A percentile compares a stretch with the other conserved stretches of the same genome.
Evolutionary conservation across 495 filamentous ascomycete genomes (phyloP).

Genomic region (Penicillium mononematosum): DNA sequence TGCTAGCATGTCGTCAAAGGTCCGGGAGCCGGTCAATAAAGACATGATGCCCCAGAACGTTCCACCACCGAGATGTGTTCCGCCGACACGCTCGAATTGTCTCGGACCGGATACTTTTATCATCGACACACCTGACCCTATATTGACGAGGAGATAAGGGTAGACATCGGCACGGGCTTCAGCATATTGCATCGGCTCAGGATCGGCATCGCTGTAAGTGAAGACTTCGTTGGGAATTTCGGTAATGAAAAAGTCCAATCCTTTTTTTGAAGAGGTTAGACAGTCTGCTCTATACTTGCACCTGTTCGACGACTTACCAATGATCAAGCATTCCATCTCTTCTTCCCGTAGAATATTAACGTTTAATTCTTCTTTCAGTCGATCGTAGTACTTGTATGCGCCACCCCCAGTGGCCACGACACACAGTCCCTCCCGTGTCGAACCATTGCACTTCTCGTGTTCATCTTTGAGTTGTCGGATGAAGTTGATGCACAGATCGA

Average conservation of each 20-base stretch:
- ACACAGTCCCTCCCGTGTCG: constrained; percentile 62
- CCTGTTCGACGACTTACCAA: constrained; percentile 51
- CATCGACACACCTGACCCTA: constrained; percentile 98
- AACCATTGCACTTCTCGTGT: constrained; percentile 70
- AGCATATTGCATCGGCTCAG: constrained; percentile 81
- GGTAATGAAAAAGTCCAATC: constrained; percentile 97
- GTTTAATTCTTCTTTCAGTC: constrained; percentile 72
- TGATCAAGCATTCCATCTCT: constrained; percentile 98
- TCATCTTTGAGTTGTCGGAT: constrained; percentile 79
- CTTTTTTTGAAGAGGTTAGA: constrained; percentile 36
- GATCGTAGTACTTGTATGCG: constrained; percentile 93
- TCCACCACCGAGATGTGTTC: constrained; percentile 90
- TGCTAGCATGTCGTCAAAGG: constrained; percentile 92
- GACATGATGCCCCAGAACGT: constrained; percentile 94
- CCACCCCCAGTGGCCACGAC: constrained; percentile 96
- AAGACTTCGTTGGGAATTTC: constrained; percentile 97
- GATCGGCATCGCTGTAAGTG: constrained; percentile 85
- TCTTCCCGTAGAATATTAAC: constrained; percentile 90
- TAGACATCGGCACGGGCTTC: constrained; percentile 74
- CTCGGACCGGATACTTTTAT: constrained; percentile 92
- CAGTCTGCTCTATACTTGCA: neutral
- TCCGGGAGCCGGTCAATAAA: constrained; percentile 82
- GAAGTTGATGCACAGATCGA: constrained; percentile 87
- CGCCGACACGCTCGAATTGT: constrained; percentile 84
- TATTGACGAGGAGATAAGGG: constrained; percentile 96